Percentiles rank a stretch among this genome's conserved stretches.
phyloP scores from a whole-genome alignment of 2,329 filamentous ascomycete genomes.

The Tolypocladium inflatum region DNA sequence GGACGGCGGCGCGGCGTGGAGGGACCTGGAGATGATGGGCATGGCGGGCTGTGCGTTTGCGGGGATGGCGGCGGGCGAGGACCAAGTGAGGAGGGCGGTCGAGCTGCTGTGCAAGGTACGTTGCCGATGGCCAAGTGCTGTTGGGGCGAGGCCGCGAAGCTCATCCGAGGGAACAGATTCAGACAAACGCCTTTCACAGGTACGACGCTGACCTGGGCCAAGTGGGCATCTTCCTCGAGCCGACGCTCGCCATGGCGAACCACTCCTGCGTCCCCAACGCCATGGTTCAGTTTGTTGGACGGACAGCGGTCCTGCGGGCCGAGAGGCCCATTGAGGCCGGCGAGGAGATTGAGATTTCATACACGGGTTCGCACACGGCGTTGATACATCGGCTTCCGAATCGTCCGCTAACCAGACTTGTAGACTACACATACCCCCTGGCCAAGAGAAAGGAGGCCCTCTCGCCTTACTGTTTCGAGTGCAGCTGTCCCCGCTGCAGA shows the following conservation, averaged over 20 bases:
- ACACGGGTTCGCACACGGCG: conserved; percentile 40
- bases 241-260: conserved; percentile 48
- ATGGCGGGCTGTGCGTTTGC: conserved; percentile 31
- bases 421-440: conserved; percentile 39
- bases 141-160: neutral
- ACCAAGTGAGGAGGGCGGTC: conserved; percentile 28
- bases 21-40: conserved; percentile 40
- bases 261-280: conserved; percentile 55
- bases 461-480: conserved; percentile 41
- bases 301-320: conserved; percentile 41
- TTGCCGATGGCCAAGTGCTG: neutral
- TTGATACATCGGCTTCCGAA: neutral
- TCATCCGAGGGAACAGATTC: conserved; percentile 30
- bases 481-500: conserved; percentile 38
- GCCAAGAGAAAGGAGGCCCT: conserved; percentile 32
- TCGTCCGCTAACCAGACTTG: neutral
- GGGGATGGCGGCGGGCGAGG: conserved; percentile 24
- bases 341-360: conserved; percentile 52
- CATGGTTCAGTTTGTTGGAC: conserved; percentile 43
- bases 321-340: conserved; percentile 36
- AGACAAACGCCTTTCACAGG: conserved; percentile 53
- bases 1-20: conserved; percentile 25
- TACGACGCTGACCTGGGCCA: conserved; percentile 41
- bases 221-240: conserved; percentile 46
- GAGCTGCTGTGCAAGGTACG: conserved; percentile 45